phyloP scores from a whole-genome alignment of 495 filamentous ascomycete species.

The Penicillium robsamsonii region DNA sequence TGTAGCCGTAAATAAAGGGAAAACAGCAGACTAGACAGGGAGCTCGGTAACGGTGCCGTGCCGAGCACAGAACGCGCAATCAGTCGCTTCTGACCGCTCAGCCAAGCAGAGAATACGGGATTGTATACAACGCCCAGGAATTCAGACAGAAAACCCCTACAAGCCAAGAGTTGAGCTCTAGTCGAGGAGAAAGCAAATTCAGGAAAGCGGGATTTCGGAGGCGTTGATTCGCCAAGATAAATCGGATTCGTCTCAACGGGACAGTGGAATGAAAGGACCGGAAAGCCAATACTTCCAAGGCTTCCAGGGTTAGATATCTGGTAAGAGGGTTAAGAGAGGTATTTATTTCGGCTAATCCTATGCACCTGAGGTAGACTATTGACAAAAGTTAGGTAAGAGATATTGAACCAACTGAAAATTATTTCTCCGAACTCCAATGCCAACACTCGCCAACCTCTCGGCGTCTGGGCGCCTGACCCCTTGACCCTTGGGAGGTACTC shows the following conservation, averaged over 20 bases:
- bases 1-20: background rate
- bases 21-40: background rate
- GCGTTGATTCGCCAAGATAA: conserved; percentile 1
- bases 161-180: conserved; percentile 3
- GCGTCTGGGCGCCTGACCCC: conserved; percentile 26
- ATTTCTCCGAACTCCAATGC: conserved; percentile 21
- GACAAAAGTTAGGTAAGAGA: conserved; percentile 22
- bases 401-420: conserved; percentile 16
- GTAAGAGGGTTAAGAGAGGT: background rate
- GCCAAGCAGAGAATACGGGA: conserved; percentile 13
- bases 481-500: conserved; percentile 18
- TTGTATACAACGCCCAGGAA: conserved; percentile 5
- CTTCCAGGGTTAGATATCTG: background rate
- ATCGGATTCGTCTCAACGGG: conserved; percentile 8
- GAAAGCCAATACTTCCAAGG: conserved; percentile 12
- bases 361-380: conserved; percentile 1
- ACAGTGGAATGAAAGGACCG: conserved; percentile 16
- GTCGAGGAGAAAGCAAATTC: background rate
- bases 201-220: background rate
- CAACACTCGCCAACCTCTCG: conserved; percentile 32
- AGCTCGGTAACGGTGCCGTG: background rate
- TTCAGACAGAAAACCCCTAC: background rate
- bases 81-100: conserved; percentile 8
- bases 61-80: conserved; percentile 14
- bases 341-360: background rate